These are phyloP conservation scores for Syncephalastrum sp. DNA, from an alignment of 371 early-diverging fungal species.

Conservation along the genomic window DNA sequence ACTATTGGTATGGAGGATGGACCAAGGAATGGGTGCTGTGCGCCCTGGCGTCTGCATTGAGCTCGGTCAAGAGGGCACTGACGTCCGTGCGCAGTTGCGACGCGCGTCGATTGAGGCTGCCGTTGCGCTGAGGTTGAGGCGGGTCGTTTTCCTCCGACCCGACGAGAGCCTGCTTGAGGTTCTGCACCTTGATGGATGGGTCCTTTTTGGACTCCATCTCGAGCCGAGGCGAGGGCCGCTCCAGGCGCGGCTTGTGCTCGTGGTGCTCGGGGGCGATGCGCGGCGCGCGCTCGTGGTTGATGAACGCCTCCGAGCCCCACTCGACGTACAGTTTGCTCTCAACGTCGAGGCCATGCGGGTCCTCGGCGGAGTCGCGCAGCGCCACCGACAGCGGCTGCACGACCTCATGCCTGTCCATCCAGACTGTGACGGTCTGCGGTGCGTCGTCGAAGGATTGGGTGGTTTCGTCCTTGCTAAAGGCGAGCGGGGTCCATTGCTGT, in stretches of 20 bases:
- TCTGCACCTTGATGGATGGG: conserved; percentile 11
- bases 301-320: conserved; percentile 39
- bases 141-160: background rate
- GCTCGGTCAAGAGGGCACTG: conserved; percentile 11
- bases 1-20: conserved; percentile 17
- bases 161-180: conserved; percentile 14
- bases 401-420: conserved; percentile 27
- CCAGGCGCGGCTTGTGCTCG: conserved; percentile 19
- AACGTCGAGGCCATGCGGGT: conserved; percentile 40
- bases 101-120: conserved; percentile 1
- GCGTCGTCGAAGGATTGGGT: conserved; percentile 1
- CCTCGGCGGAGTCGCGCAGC: conserved; percentile 27
- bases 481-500: conserved; percentile 7
- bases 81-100: conserved; percentile 12
- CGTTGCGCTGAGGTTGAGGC: conserved; percentile 3
- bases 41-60: conserved; percentile 6
- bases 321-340: conserved; percentile 46
- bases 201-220: conserved; percentile 3
- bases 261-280: conserved; percentile 5
- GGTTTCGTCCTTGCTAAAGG: background rate
- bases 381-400: conserved; percentile 29
- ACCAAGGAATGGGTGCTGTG: conserved; percentile 19
- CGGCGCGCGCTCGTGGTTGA: conserved; percentile 8
- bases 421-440: conserved; percentile 2
- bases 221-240: conserved; percentile 3